Base-by-base conservation (phyloP, 2,329 filamentous ascomycete genomes). In the Aspergillus pseudoviridinutans region DNA sequence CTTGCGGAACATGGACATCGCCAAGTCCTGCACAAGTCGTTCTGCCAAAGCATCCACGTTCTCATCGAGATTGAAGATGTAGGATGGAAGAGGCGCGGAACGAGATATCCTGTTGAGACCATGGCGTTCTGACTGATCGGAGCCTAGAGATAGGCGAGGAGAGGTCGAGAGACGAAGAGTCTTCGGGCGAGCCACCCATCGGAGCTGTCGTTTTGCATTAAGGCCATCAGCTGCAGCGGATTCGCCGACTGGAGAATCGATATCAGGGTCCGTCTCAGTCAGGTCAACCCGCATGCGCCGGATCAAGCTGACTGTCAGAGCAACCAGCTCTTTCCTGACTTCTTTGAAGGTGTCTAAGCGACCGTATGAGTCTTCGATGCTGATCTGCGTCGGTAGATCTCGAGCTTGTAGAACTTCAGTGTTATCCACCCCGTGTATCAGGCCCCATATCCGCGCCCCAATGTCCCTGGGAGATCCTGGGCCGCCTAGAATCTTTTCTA, bases 361-460 rank as follows among this genome's bases (percentile, higher is more conserved):
- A 25, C 84, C 82, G 71, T 96, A 97, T 17, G 91, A 94, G 74
- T 97, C 92, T 70, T 97, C 93, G 61, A 97, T 94, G 72, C 91
- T 94, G 70, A 97, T 95, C 73, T 97, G 92, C 1, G 85, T 86
- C 0, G 93, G 93, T 1, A 95, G 75, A 49, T 86, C 83, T 64
- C 84, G 84, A 1, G 86, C 88, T 61, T 86, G 81, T 51, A 86
- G 85, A 20, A 97, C 91, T 58, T 90, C 86, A 0, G 83, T 80
- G 53, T 86, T 77, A 71, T 97, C 93, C 28, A 91, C 80, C 5
- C 92, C 93, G 70, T 97, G 88, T 2, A 97, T 76, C 6, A 96
- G 78, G 20, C 78, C 80, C 91, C 91, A 97, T 3, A 92, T 77
- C 64, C 85, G 88, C 35, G 78, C 71, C 0, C 91, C 91, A 53